phyloP scores from a whole-genome alignment of 2,329 filamentous ascomycete species.

The Canariomyces notabilis region DNA sequence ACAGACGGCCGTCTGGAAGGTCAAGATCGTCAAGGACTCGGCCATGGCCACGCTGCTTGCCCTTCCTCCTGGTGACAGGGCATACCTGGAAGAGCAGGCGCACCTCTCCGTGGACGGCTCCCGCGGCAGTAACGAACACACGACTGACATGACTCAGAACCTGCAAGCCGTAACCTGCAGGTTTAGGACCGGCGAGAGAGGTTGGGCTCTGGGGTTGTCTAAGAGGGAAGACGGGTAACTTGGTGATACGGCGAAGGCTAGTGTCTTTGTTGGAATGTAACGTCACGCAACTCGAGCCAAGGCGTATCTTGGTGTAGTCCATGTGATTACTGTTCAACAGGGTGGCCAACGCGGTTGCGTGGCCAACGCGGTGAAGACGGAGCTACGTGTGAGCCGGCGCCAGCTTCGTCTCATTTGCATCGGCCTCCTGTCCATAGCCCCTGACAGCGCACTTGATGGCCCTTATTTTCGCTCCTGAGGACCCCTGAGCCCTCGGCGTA shows the following conservation, averaged over 20 bases:
- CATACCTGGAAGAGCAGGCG: slow-evolving; percentile 15
- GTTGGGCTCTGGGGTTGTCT: slow-evolving; percentile 15
- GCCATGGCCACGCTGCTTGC: slow-evolving; percentile 25
- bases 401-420: too few relatives aligned
- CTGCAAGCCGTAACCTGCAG: slow-evolving; percentile 9
- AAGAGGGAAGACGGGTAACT: slow-evolving; percentile 6
- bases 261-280: neutral
- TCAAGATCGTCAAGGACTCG: slow-evolving; percentile 27
- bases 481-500: too few relatives aligned
- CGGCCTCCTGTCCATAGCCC: too few relatives aligned
- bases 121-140: neutral
- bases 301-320: neutral
- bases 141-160: slow-evolving; percentile 1
- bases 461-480: neutral
- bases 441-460: neutral
- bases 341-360: neutral
- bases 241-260: neutral
- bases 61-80: slow-evolving; percentile 21
- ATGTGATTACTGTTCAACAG: neutral
- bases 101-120: slow-evolving; percentile 1
- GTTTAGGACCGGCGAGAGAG: slow-evolving; percentile 12
- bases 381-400: too few relatives aligned
- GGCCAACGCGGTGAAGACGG: too few relatives aligned
- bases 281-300: neutral
- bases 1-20: slow-evolving; percentile 22